phyloP scores from a whole-genome alignment of 495 filamentous ascomycete species.

The Lichenothelia convexa region DNA sequence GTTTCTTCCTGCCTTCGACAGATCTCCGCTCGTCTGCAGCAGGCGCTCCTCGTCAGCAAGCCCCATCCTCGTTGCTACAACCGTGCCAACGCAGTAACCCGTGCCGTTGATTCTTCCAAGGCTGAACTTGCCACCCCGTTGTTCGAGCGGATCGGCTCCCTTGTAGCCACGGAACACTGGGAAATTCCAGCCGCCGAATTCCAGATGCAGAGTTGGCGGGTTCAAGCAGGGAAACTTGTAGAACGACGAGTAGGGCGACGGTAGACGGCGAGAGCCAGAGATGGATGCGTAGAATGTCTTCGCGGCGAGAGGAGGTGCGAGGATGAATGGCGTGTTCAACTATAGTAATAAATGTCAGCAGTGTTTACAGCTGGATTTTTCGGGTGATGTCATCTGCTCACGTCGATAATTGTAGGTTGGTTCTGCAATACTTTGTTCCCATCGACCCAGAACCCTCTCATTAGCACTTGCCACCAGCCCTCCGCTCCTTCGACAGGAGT shows the following conservation, averaged over 20 bases:
- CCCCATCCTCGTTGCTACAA: conserved; percentile 21
- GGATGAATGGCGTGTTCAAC: conserved; percentile 21
- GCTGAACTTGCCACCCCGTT: conserved; percentile 18
- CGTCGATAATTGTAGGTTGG: conserved; percentile 19
- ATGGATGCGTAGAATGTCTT: conserved; percentile 20
- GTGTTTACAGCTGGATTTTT: background rate
- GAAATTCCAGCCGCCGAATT: conserved; percentile 14
- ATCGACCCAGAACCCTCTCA: conserved; percentile 20
- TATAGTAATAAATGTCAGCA: background rate
- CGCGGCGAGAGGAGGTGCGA: conserved; percentile 20
- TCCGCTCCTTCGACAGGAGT: conserved; percentile 16
- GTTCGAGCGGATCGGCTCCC: conserved; percentile 1
- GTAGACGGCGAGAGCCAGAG: conserved; percentile 16
- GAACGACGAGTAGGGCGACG: conserved; percentile 16
- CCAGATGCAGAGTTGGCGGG: conserved; percentile 15
- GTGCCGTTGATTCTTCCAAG: conserved; percentile 17
- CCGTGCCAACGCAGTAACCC: conserved; percentile 20
- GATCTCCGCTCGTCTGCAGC: background rate
- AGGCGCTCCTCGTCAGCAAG: conserved; percentile 6
- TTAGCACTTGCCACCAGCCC: conserved; percentile 22
- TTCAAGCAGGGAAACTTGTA: conserved; percentile 21
- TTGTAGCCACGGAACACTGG: conserved; percentile 14
- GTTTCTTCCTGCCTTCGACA: background rate
- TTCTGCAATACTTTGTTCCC: conserved; percentile 15
- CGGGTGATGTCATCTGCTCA: conserved; percentile 2